Evolutionary conservation across 305 asterid genomes (phyloP).

Genomic region (Euphrasia arctica): DNA sequence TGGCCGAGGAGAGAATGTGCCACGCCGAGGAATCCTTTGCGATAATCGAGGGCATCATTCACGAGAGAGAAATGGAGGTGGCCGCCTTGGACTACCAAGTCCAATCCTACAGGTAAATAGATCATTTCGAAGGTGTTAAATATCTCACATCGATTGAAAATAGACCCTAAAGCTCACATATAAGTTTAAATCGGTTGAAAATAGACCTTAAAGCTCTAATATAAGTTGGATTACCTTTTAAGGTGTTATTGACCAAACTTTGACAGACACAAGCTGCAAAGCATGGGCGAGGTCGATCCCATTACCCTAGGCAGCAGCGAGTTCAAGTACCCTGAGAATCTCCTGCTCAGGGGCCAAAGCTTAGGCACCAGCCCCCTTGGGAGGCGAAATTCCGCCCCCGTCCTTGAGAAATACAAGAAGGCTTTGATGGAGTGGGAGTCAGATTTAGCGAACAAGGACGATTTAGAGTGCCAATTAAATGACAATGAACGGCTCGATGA

Average conservation of each 20-base stretch:
- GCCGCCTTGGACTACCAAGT: constrained; percentile 75
- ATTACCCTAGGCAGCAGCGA: constrained; percentile 38
- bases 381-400: constrained; percentile 74
- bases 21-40: constrained; percentile 83
- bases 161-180: too few relatives aligned
- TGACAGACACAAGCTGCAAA: constrained; percentile 38
- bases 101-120: constrained; percentile 47
- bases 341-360: constrained; percentile 46
- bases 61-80: constrained; percentile 83
- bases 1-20: constrained; percentile 80
- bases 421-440: constrained; percentile 40
- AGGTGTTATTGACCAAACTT: too few relatives aligned
- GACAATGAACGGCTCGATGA: constrained; percentile 11
- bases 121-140: too few relatives aligned
- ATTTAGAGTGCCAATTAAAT: background rate
- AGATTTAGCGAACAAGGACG: constrained; percentile 18
- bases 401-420: constrained; percentile 41
- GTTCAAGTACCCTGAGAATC: constrained; percentile 44
- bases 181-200: too few relatives aligned
- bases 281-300: constrained; percentile 64
- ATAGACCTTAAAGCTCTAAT: too few relatives aligned
- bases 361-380: constrained; percentile 15
- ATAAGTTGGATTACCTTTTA: too few relatives aligned
- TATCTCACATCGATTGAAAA: too few relatives aligned
- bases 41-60: constrained; percentile 71